A percentile compares a stretch with the other conserved stretches of the same genome.
phyloP scores from a whole-genome alignment of 371 early-diverging fungal species.

The Mucor saturninus region DNA sequence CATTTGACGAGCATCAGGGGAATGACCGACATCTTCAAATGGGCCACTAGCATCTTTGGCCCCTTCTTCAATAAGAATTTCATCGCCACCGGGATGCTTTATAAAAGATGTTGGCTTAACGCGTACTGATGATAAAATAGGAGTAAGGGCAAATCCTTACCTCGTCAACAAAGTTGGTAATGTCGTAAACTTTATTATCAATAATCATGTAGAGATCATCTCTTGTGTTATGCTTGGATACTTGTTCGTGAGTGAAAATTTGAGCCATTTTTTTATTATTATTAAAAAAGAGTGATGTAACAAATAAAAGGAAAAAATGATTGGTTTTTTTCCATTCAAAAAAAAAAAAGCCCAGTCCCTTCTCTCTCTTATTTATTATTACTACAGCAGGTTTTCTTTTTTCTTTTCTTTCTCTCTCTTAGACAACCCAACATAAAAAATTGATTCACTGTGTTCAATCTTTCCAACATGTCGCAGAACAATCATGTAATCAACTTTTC shows the following conservation, averaged over 20 bases:
- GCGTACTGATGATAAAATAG: neutral
- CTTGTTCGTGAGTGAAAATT: slow-evolving; percentile 58
- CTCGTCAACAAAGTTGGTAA: slow-evolving; percentile 78
- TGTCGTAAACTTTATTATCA: slow-evolving; percentile 83
- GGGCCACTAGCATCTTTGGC: slow-evolving; percentile 91
- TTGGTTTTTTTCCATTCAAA: neutral
- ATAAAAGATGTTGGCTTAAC: neutral
- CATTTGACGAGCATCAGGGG: slow-evolving; percentile 87
- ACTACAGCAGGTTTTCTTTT: neutral
- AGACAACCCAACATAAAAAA: neutral
- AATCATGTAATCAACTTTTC: slow-evolving; percentile 13
- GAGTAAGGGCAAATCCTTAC: slow-evolving; percentile 28
- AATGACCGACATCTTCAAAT: slow-evolving; percentile 96
- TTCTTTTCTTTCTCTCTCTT: neutral
- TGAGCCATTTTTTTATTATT: slow-evolving; percentile 25
- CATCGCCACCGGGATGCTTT: slow-evolving; percentile 88
- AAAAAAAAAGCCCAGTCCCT: slow-evolving; percentile 7
- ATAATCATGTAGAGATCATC: slow-evolving; percentile 73
- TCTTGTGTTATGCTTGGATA: slow-evolving; percentile 61
- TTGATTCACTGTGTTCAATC: no score
- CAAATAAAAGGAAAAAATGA: neutral
- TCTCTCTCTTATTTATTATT: neutral
- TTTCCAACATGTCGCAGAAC: neutral
- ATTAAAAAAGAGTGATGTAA: neutral
- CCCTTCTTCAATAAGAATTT: slow-evolving; percentile 74